Evolutionary conservation across 1,284 basidiomycete species (phyloP).

Genomic region (Melampsora americana): DNA sequence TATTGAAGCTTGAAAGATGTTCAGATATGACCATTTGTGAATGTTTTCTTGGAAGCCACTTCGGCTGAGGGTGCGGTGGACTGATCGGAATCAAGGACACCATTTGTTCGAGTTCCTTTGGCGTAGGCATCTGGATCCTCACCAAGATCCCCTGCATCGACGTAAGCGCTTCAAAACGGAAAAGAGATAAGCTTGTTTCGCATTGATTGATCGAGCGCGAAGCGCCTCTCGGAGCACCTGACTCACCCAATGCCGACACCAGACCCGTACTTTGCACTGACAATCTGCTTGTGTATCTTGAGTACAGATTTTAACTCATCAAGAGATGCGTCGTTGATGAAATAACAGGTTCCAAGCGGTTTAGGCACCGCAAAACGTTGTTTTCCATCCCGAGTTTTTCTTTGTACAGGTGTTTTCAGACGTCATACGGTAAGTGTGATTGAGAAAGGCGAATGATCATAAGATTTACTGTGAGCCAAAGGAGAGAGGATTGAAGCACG

Average conservation of each 20-base stretch:
- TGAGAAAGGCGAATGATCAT: background rate
- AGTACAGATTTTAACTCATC: slow-evolving; percentile 55
- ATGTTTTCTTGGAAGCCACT: too few species aligned
- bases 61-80: too few species aligned
- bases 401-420: slow-evolving; percentile 24
- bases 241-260: slow-evolving; percentile 44
- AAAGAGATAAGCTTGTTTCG: background rate
- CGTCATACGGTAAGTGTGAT: background rate
- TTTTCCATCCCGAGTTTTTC: slow-evolving; percentile 57
- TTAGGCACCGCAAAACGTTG: slow-evolving; percentile 57
- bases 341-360: slow-evolving; percentile 56
- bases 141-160: slow-evolving; percentile 8
- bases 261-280: slow-evolving; percentile 53
- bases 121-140: background rate
- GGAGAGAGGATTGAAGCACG: background rate
- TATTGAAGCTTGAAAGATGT: too few species aligned
- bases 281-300: slow-evolving; percentile 56
- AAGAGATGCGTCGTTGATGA: slow-evolving; percentile 57
- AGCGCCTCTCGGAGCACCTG: background rate
- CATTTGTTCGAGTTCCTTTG: background rate
- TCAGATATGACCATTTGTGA: too few species aligned
- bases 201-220: background rate
- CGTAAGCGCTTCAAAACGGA: background rate
- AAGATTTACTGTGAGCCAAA: background rate
- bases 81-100: background rate